These are phyloP conservation scores for Cladosporium phlei DNA, from an alignment of 2,329 filamentous ascomycete species.

Conservation along the genomic window DNA sequence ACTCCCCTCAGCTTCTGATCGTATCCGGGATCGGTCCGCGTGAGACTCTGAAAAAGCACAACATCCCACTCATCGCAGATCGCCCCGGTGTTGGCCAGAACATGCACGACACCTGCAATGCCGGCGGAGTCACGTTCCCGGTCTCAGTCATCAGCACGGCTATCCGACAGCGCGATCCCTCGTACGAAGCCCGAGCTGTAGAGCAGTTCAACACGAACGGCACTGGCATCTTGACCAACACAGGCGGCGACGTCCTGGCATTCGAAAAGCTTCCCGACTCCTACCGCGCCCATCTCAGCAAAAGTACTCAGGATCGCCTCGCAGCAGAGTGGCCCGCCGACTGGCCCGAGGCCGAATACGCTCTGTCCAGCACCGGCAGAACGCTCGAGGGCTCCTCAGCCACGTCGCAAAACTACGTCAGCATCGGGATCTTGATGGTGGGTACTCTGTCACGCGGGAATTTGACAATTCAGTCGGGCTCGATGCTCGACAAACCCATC, in stretches of 20 bases:
- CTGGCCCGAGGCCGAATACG: constrained; percentile 23
- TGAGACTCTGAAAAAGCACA: constrained; percentile 39
- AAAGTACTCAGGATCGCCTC: constrained; percentile 11
- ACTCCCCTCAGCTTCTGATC: constrained; percentile 31
- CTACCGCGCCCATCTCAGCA: constrained; percentile 13
- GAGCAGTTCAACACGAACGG: constrained; percentile 13
- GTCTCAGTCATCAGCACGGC: constrained; percentile 9
- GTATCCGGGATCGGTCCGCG: constrained; percentile 29
- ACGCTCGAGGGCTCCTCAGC: not conserved
- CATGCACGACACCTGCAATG: constrained; percentile 39
- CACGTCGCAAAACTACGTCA: constrained; percentile 14
- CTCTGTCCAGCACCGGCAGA: not conserved
- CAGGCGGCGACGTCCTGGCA: constrained; percentile 17
- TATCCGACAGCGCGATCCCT: not conserved
- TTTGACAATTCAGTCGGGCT: constrained; percentile 14
- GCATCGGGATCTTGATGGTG: constrained; percentile 22
- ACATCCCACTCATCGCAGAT: constrained; percentile 44
- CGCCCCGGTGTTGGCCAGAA: constrained; percentile 50
- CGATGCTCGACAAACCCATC: constrained; percentile 26
- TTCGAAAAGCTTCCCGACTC: constrained; percentile 22
- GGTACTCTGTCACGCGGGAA: constrained; percentile 26
- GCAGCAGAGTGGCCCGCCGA: constrained; percentile 17
- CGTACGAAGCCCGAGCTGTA: not conserved
- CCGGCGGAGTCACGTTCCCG: constrained; percentile 12
- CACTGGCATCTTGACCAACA: constrained; percentile 16